Evolutionary conservation across 768 basidiomycete species (phyloP), one percentile per base, ranked within the genome.

Genomic region (Amanita thiersii): DNA sequence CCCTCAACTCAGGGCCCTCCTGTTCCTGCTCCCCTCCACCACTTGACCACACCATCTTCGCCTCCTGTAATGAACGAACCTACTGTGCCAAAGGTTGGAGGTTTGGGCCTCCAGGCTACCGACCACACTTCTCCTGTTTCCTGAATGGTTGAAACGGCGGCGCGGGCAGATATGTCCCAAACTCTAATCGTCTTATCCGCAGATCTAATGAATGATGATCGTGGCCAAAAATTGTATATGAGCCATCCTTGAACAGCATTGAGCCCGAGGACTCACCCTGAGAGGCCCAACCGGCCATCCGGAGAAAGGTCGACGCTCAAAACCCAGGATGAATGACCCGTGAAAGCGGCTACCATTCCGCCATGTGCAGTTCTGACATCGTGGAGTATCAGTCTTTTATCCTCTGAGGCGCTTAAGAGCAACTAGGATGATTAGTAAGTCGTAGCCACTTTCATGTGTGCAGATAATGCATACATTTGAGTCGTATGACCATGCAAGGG

Each of bases 321-420:
- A 2, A 90, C 87, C 91, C 93, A 94, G 7, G 90, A 92, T 0
- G 86, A 74, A 58, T 97, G 92, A 0, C 92, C 92, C 4, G 77
- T 75, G 49, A 97, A 68, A 7, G 88, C 80, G 10, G 92, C 88
- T 14, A 93, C 88, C 1, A 83, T 81, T 29, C 86, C 83, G 14
- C 88, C 81, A 32, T 76, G 69, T 4, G 81, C 67, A n/a, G 73
- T 69, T 42, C 92, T 81, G 11, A 92, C 86, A 55, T 97, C 92
- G 58, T 94, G 89, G 36, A 94, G 62, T 40, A 90, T 81, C 45
- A 97, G 80, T 12, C 87, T 78, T 58, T 89, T 90, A 62, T 94
- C 92, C 57, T 97, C 92, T 2, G 90, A 93, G 2, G 85, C 92
- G 31, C 88, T 91, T 39, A 92, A 66, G 2, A 97, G 70, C 39